Base-by-base conservation (phyloP, 306 rosid species). In the Vicia faba region DNA sequence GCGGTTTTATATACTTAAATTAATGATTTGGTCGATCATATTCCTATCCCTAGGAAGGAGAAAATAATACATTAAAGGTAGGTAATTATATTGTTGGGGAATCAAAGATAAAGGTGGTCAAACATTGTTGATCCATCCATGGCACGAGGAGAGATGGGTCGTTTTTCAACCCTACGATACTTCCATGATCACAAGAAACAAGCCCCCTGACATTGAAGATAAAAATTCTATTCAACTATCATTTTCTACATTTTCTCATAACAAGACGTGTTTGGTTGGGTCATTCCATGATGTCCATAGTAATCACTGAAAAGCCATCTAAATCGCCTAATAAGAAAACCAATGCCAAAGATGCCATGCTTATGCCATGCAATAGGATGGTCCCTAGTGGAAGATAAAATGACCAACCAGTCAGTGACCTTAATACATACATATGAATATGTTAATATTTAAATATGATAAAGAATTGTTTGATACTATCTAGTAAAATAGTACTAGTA, bases 101-200 rank as follows among this genome's bases (percentile, higher is more conserved):
- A 33, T 71, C 38, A 15, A 26, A 76, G 66, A 48, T 77, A 28
- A 80, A 70, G 85, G 15, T 46, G 49, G 92, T 84, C 87, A 87
- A 86, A 75, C 62, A 33, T 43, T 1, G 77, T 75, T 82, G 92
- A 49, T 49, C 46, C 15, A 41, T 45, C 75, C 89, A 35, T 77
- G 84, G 77, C 75, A 77, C 60, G 56, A 72, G 39, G 68, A 64
- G 80, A 69, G 75, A 77, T 78, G 58, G 57, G 74, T 11, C 50
- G 61, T 16, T 49, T 5, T 66, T 66, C 43, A 2, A 10, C 11
- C 6, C 3, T 44, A 8, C 5, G 11, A 64, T 33, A 2, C 15
- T 51, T 31, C 9, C 36, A 23, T 74, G 49, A 56, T 68, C 63
- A 56, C 64, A 2, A 18, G 28, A 26, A 2, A 18, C 19, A 26